These are phyloP conservation scores for Mycena indigotica DNA, from an alignment of 768 basidiomycete species.

Conservation along the genomic window DNA sequence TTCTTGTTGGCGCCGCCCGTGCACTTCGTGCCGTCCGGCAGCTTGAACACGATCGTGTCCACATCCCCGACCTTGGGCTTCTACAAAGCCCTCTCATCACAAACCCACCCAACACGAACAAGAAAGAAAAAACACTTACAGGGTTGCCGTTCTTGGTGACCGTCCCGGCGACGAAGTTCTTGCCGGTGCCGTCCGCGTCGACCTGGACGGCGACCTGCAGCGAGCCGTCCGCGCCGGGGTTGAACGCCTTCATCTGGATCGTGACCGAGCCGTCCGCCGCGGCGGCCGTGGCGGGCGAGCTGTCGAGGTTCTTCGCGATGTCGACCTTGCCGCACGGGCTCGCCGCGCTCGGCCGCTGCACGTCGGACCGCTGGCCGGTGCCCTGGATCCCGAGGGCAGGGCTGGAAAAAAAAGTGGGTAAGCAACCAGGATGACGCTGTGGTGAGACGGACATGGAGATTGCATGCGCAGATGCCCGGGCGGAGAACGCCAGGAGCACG, in stretches of 20 bases:
- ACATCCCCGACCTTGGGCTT: conserved; percentile 15
- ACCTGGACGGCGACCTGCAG: neutral
- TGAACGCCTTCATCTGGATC: neutral
- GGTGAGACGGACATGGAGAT: no score
- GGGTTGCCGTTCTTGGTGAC: conserved; percentile 49
- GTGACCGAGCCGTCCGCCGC: neutral
- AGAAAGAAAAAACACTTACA: no score
- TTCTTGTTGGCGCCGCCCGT: conserved; percentile 30
- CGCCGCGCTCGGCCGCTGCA: no score
- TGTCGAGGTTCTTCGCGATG: neutral
- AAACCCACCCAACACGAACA: neutral
- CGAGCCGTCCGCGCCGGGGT: neutral
- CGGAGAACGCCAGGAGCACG: no score
- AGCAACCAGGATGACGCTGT: no score
- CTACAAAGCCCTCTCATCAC: neutral
- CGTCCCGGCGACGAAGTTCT: conserved; percentile 38
- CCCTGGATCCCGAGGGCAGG: neutral
- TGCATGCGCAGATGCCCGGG: no score
- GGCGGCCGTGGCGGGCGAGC: neutral
- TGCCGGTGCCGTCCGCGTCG: conserved; percentile 34
- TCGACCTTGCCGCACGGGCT: neutral
- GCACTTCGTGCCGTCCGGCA: conserved; percentile 35
- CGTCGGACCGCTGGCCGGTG: no score
- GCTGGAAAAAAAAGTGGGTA: no score
- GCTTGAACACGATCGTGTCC: conserved; percentile 27